phyloP scores from a whole-genome alignment of 345 rosid genomes.

The Microcos paniculata region DNA sequence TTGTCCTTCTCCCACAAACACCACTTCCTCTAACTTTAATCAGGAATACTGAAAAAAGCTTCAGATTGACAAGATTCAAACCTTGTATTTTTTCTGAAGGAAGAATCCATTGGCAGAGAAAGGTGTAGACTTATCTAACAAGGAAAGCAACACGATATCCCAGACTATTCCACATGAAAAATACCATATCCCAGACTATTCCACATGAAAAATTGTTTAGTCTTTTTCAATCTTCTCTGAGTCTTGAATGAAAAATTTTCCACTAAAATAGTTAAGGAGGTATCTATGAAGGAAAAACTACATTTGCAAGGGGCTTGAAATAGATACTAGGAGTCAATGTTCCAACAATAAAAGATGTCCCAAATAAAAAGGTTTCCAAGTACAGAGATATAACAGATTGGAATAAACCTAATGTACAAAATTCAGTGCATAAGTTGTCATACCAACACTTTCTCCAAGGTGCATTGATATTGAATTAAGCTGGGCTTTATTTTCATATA shows the following conservation, averaged over 20 bases:
- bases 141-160: not conserved
- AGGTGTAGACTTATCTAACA: not conserved
- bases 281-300: not conserved
- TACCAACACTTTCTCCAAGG: slow-evolving; percentile 45
- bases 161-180: not conserved
- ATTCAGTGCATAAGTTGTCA: not conserved
- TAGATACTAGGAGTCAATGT: not conserved
- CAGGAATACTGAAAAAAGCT: not conserved
- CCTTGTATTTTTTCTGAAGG: not conserved
- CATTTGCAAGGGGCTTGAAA: not conserved
- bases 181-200: not conserved
- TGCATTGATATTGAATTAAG: slow-evolving; percentile 46
- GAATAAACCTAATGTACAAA: not conserved
- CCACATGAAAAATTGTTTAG: not conserved
- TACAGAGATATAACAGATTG: not conserved
- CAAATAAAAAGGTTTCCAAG: not conserved
- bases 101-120: not conserved
- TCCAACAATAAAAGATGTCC: not conserved
- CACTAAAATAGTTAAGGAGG: not conserved
- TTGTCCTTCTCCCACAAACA: not conserved
- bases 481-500: slow-evolving; percentile 41
- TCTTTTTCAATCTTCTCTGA: not conserved
- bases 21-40: not conserved
- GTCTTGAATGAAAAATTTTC: not conserved
- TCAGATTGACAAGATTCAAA: not conserved